Conservation (phyloP, 495 filamentous ascomycete genomes). For the Apiosordaria backusii region DNA sequence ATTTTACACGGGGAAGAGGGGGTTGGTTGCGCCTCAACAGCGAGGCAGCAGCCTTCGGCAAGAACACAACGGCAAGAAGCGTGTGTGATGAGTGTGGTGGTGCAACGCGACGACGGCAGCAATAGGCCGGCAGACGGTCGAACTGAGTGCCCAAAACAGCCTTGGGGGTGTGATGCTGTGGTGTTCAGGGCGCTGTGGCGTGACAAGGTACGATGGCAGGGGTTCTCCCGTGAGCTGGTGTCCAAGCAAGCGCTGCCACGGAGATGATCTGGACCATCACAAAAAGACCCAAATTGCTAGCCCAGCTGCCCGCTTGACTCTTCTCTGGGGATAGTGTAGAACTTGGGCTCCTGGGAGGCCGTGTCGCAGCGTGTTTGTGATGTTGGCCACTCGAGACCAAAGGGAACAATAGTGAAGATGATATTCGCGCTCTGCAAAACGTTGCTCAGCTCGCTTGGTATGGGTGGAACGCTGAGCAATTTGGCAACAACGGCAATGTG, state of each 20-base stretch:
- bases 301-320: background rate
- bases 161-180: constrained; percentile 10
- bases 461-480: background rate
- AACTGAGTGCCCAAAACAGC: constrained; percentile 10
- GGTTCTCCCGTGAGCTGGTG: constrained; percentile 12
- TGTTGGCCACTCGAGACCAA: too few relatives aligned
- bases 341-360: background rate
- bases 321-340: background rate
- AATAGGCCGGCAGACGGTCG: background rate
- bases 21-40: constrained; percentile 23
- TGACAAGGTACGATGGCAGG: constrained; percentile 19
- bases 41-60: constrained; percentile 18
- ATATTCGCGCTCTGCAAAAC: background rate
- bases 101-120: constrained; percentile 10
- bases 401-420: background rate
- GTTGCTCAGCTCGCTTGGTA: background rate
- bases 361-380: too few relatives aligned
- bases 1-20: background rate
- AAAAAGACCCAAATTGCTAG: background rate
- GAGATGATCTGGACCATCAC: constrained; percentile 15
- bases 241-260: constrained; percentile 24
- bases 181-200: constrained; percentile 17
- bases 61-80: background rate
- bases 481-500: constrained; percentile 1
- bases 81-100: constrained; percentile 5